A percentile compares a stretch with the other conserved stretches of the same genome.
Conservation (phyloP, 2,329 filamentous ascomycete species). For the Nannizzia gypsea region DNA sequence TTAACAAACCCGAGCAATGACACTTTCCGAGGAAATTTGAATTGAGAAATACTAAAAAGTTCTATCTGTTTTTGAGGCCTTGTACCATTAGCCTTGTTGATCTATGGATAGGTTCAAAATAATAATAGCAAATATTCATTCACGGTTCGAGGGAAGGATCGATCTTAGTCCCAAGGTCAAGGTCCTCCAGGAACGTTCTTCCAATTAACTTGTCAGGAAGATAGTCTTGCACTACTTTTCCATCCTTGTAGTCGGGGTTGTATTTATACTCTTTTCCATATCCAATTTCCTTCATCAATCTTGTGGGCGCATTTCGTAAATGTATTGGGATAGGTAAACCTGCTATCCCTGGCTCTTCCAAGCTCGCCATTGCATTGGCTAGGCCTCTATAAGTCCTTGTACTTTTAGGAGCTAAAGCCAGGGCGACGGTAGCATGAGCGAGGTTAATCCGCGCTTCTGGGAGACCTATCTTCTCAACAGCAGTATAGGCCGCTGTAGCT, state of each 20-base stretch:
- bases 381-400: slow-evolving; percentile 75
- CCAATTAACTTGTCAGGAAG: slow-evolving; percentile 65
- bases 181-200: slow-evolving; percentile 63
- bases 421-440: slow-evolving; percentile 72
- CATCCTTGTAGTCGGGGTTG: slow-evolving; percentile 77
- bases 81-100: too few species aligned
- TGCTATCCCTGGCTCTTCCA: slow-evolving; percentile 74
- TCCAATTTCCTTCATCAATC: slow-evolving; percentile 83
- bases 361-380: slow-evolving; percentile 64
- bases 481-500: slow-evolving; percentile 74
- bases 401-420: slow-evolving; percentile 71
- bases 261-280: slow-evolving; percentile 94
- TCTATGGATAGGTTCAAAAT: background rate
- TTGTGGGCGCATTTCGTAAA: slow-evolving; percentile 80
- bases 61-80: too few species aligned
- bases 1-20: too few species aligned
- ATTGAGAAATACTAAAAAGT: too few species aligned
- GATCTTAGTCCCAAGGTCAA: slow-evolving; percentile 64
- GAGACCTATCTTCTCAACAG: slow-evolving; percentile 86
- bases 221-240: slow-evolving; percentile 76
- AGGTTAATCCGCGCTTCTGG: slow-evolving; percentile 89
- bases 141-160: slow-evolving; percentile 51
- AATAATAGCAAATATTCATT: background rate
- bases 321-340: slow-evolving; percentile 74
- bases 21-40: too few species aligned